phyloP scores from a whole-genome alignment of 768 basidiomycete genomes.

The Cystofilobasidium macerans region DNA sequence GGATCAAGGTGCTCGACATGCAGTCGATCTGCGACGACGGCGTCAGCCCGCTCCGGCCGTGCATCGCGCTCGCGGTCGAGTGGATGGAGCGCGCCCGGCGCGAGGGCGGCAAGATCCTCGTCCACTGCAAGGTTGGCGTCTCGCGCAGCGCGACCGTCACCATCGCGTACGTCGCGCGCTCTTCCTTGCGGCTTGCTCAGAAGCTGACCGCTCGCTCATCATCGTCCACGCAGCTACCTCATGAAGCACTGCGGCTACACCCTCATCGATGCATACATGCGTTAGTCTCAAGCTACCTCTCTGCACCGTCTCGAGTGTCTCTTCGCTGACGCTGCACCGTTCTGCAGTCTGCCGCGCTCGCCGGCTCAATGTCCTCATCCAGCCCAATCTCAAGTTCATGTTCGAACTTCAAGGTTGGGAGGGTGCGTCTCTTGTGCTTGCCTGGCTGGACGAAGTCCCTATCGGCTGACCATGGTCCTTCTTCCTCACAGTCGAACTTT shows the following conservation, averaged over 20 bases:
- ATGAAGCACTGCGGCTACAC: conserved; percentile 81
- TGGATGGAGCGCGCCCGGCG: conserved; percentile 82
- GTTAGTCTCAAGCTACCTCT: conserved; percentile 1
- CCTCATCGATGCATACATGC: conserved; percentile 73
- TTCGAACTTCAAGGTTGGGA: conserved; percentile 95
- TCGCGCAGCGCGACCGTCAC: conserved; percentile 86
- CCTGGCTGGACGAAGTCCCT: background rate
- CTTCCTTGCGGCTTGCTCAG: background rate
- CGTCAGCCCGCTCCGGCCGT: conserved; percentile 82
- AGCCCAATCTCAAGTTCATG: conserved; percentile 90
- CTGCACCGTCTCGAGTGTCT: too few species aligned
- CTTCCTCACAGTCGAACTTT: conserved; percentile 16
- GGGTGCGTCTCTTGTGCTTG: conserved; percentile 30
- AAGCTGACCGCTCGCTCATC: background rate
- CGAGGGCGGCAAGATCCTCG: conserved; percentile 78
- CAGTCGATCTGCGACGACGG: conserved; percentile 76
- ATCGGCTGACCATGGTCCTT: too few species aligned
- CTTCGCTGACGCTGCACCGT: conserved; percentile 47
- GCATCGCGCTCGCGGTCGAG: conserved; percentile 74
- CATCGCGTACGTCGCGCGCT: conserved; percentile 42
- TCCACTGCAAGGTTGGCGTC: conserved; percentile 99
- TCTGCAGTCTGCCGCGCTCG: conserved; percentile 57
- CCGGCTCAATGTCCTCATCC: conserved; percentile 67
- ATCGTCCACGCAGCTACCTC: conserved; percentile 53
- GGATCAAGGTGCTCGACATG: conserved; percentile 32